These are phyloP conservation scores for Pichia rugopelliculosa DNA, from an alignment of 805 yeast genomes.

Conservation along the genomic window DNA sequence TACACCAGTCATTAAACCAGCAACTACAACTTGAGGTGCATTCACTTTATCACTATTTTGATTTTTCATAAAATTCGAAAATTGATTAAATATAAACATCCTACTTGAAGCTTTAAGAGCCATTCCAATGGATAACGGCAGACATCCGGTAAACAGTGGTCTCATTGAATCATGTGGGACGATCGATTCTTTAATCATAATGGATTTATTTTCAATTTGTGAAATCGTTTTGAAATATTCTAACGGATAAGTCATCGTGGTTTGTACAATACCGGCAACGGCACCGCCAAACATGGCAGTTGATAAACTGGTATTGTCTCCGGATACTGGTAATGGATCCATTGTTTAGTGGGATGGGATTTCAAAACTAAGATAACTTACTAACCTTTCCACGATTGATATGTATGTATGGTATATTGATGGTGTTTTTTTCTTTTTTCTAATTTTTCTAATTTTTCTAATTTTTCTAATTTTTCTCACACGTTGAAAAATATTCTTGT, in stretches of 20 bases:
- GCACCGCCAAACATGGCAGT: constrained; percentile 56
- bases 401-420: not conserved
- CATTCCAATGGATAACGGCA: constrained; percentile 70
- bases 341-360: constrained; percentile 10
- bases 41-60: constrained; percentile 52
- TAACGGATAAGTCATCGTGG: constrained; percentile 62
- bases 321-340: constrained; percentile 21
- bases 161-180: constrained; percentile 28
- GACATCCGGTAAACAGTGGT: constrained; percentile 50
- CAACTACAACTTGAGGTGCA: constrained; percentile 76
- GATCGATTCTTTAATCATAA: constrained; percentile 24
- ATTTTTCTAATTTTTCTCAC: not conserved
- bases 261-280: constrained; percentile 55
- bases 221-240: constrained; percentile 61
- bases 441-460: too few species aligned
- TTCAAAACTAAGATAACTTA: not conserved
- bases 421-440: not conserved
- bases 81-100: constrained; percentile 66
- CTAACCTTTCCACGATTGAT: not conserved
- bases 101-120: constrained; percentile 67
- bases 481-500: not conserved
- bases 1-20: constrained; percentile 78
- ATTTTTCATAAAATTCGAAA: constrained; percentile 57
- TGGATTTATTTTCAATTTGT: constrained; percentile 44
- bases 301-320: constrained; percentile 35